phyloP scores from a whole-genome alignment of 805 yeast genomes.

The Yarrowia sp. region DNA sequence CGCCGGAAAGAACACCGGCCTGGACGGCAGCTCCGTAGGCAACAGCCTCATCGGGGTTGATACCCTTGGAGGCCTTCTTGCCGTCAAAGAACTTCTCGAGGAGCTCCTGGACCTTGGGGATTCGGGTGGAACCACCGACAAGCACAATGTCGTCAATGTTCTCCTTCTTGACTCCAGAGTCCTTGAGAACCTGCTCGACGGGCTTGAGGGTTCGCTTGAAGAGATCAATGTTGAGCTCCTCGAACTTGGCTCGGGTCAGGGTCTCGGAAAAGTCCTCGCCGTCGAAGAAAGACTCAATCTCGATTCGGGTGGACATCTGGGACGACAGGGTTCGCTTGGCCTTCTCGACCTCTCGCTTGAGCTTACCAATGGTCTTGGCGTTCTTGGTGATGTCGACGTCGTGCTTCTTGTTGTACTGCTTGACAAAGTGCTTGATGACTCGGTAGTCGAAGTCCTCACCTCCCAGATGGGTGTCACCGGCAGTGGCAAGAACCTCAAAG shows the following conservation, averaged over 20 bases:
- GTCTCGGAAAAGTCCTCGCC: constrained; percentile 96
- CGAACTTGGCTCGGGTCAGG: constrained; percentile 95
- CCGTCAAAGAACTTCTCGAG: constrained; percentile 88
- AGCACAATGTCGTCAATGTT: constrained; percentile 92
- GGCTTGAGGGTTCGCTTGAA: constrained; percentile 95
- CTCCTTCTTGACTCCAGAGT: constrained; percentile 80
- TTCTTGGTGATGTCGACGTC: constrained; percentile 76
- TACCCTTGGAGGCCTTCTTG: constrained; percentile 94
- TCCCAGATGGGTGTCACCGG: constrained; percentile 96
- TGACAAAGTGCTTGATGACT: constrained; percentile 81
- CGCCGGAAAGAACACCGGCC: constrained; percentile 96
- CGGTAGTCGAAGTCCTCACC: constrained; percentile 95
- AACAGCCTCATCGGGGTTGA: constrained; percentile 99
- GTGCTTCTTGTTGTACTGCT: constrained; percentile 86
- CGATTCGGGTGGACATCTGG: constrained; percentile 93
- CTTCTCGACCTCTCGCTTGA: constrained; percentile 96
- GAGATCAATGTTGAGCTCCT: constrained; percentile 87
- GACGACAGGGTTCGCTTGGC: constrained; percentile 95
- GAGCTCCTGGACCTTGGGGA: constrained; percentile 95
- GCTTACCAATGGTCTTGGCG: constrained; percentile 83
- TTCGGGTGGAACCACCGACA: constrained; percentile 99
- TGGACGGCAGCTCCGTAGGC: constrained; percentile 99
- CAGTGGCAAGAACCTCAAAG: constrained; percentile 87
- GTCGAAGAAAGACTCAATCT: constrained; percentile 90
- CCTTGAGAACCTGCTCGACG: constrained; percentile 92